phyloP scores from a whole-genome alignment of 768 basidiomycete species.

The Tremella yokohamensis region DNA sequence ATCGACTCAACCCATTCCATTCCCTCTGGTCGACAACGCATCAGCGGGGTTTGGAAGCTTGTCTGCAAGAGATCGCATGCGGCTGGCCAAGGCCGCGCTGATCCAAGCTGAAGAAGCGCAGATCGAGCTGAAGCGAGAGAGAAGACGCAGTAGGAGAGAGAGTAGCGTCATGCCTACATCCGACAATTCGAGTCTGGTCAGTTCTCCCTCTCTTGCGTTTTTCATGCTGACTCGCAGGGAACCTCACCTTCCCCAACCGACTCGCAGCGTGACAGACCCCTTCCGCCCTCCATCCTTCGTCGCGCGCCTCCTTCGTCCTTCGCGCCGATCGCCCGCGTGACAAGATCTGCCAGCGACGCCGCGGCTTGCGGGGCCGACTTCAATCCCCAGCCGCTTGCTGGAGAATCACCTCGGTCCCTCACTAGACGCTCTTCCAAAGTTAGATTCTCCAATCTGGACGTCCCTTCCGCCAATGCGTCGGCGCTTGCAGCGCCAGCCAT shows the following conservation, averaged over 20 bases:
- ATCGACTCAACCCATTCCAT: too few species aligned
- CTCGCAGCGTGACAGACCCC: not conserved
- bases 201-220: too few species aligned
- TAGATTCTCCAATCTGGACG: not conserved
- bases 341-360: not conserved
- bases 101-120: slow-evolving; percentile 15
- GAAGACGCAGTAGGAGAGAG: slow-evolving; percentile 7
- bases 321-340: not conserved
- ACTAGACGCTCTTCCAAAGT: slow-evolving; percentile 1
- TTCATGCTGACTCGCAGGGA: too few species aligned
- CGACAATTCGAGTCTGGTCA: too few species aligned
- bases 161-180: slow-evolving; percentile 7
- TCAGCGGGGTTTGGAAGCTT: too few species aligned
- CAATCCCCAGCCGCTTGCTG: not conserved
- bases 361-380: not conserved
- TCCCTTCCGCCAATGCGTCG: not conserved
- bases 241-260: not conserved
- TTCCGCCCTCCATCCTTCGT: slow-evolving; percentile 3
- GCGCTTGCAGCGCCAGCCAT: too few species aligned
- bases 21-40: too few species aligned
- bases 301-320: slow-evolving; percentile 3
- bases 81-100: slow-evolving; percentile 15
- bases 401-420: not conserved
- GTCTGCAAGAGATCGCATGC: slow-evolving; percentile 13
- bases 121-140: slow-evolving; percentile 8